Base-by-base conservation (phyloP, 2,329 filamentous ascomycete species). In the Pseudocercospora pini-densiflorae region DNA sequence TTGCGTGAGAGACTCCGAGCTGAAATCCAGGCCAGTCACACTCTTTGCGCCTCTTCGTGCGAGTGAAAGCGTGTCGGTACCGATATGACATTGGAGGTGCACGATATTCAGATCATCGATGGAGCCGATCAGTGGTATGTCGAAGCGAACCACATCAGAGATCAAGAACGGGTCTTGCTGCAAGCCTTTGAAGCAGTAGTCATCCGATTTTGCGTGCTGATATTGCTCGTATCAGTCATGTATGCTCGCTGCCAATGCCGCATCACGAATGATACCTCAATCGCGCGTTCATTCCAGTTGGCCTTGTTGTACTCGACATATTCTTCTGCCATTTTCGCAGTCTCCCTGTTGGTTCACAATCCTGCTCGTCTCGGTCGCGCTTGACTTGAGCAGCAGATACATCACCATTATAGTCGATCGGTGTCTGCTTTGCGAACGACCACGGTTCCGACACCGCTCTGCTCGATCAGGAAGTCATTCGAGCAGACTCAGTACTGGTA, bases 11-110 rank as follows among this genome's bases (percentile, higher is more conserved):
- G 68, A 63, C 5, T 64, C 69, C 9, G 66, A 27, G 45, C 65
- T 68, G 59, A 72, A 68, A 33, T 72, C 71, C 1, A 72, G 65
- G n/a, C 69, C 71, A 16, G 57, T 47, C 31, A 72, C 71, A 16
- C 53, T 59, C 2, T 61, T 63, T 14, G 71, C 69, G 12, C 71
- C 71, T 5, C 61, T 65, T n/a, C 71, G 66, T 7, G 68, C 68
- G 8, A 72, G 66, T 1, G 71, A 72, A 8, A 72, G 69, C 8
- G 71, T 71, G 62, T 72, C 69, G 23, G 71, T 71, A 10, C 65
- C 71, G 45, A 73, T 72, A 49, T 72, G 68, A 63, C 70, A 73
- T 64, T 73, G 70, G 27, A 73, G 62, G 64, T 73, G 71, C n/a
- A 67, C 64, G 40, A 68, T 53, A 7, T 63, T 31, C 1, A 66